Percentiles rank a stretch among this genome's conserved stretches.
phyloP scores from a whole-genome alignment of 192 early-diverging fungal species.

The Coemansia brasiliensis region DNA sequence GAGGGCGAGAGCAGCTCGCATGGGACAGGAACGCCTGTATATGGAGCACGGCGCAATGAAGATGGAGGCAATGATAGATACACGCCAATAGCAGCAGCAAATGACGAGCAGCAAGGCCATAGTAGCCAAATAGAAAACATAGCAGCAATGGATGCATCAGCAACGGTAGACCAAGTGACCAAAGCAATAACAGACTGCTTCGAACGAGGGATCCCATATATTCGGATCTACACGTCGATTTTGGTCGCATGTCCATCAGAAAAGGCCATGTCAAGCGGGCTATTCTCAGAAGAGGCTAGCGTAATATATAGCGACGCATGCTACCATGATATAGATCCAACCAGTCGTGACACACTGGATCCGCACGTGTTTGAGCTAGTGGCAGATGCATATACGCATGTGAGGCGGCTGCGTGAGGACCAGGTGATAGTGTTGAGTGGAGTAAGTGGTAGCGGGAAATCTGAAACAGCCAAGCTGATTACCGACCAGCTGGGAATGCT shows the following conservation, averaged over 20 bases:
- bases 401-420: slow-evolving; percentile 67
- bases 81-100: neutral
- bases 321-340: slow-evolving; percentile 44
- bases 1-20: neutral
- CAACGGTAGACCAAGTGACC: slow-evolving; percentile 31
- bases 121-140: neutral
- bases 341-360: slow-evolving; percentile 31
- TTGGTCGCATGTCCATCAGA: slow-evolving; percentile 46
- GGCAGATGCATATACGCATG: slow-evolving; percentile 66
- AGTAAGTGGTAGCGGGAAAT: slow-evolving; percentile 84
- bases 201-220: slow-evolving; percentile 25
- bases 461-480: slow-evolving; percentile 69
- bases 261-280: slow-evolving; percentile 15
- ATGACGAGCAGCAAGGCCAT: neutral
- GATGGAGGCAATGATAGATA: too few species aligned
- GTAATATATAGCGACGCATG: slow-evolving; percentile 47
- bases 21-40: too few species aligned
- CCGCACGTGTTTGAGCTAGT: slow-evolving; percentile 73
- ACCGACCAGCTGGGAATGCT: slow-evolving; percentile 73
- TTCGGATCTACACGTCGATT: slow-evolving; percentile 46
- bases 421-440: slow-evolving; percentile 75
- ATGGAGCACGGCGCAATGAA: too few species aligned
- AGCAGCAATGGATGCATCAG: slow-evolving; percentile 5
- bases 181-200: slow-evolving; percentile 27
- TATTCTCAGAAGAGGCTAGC: slow-evolving; percentile 38